Evolutionary conservation across 495 filamentous ascomycete species (phyloP).

Genomic region (Delitschia confertaspora): DNA sequence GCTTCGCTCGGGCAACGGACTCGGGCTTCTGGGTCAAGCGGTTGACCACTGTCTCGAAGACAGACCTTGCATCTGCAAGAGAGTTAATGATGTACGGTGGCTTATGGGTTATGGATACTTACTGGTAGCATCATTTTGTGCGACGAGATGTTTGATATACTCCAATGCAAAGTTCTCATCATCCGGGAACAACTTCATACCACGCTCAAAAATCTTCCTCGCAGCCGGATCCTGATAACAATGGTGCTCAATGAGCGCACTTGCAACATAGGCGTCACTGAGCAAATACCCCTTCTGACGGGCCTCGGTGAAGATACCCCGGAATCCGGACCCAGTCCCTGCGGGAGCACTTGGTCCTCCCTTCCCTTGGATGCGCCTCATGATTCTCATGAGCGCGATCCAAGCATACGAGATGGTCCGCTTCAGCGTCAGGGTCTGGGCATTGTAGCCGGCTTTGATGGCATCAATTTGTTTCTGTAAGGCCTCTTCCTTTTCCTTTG

Average conservation of each 20-base stretch:
- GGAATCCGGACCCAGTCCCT: conserved; percentile 51
- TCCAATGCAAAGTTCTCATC: conserved; percentile 87
- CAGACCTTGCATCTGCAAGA: conserved; percentile 70
- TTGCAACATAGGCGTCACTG: conserved; percentile 87
- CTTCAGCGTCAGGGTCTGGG: conserved; percentile 62
- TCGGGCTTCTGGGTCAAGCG: conserved; percentile 66
- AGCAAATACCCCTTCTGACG: conserved; percentile 75
- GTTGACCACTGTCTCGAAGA: conserved; percentile 86
- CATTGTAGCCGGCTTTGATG: conserved; percentile 58
- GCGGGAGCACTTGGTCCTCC: conserved; percentile 57
- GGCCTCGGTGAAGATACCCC: conserved; percentile 80
- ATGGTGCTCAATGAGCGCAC: conserved; percentile 84
- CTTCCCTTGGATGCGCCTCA: conserved; percentile 90
- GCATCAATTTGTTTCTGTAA: conserved; percentile 51
- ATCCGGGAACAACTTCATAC: conserved; percentile 82
- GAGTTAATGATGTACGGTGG: conserved; percentile 9
- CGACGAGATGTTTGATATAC: conserved; percentile 87
- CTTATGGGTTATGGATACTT: conserved; percentile 39
- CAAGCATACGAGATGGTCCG: conserved; percentile 80
- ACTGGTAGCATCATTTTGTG: conserved; percentile 88
- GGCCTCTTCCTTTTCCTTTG: conserved; percentile 27
- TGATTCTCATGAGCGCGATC: conserved; percentile 88
- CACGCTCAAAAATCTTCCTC: conserved; percentile 89
- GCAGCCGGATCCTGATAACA: conserved; percentile 90
- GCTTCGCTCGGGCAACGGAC: conserved; percentile 63